Conservation (phyloP, 1,139 yeast species). For the Candida smagusa region DNA sequence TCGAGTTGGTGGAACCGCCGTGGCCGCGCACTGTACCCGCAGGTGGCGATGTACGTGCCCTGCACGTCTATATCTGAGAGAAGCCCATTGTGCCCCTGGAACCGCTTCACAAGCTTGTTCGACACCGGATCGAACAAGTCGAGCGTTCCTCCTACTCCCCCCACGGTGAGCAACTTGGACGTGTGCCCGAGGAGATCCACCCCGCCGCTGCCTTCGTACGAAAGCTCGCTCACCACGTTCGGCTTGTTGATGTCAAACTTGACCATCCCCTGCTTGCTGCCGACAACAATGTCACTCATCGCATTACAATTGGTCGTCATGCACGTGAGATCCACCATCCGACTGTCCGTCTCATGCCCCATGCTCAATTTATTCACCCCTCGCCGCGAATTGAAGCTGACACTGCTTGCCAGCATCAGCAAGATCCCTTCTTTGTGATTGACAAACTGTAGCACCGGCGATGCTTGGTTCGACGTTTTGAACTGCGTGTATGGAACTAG, state of each 20-base stretch:
- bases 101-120: slow-evolving; percentile 51
- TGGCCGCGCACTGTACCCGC: slow-evolving; percentile 69
- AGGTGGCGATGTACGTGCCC: slow-evolving; percentile 75
- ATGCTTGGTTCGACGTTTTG: slow-evolving; percentile 35
- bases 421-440: slow-evolving; percentile 58
- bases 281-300: slow-evolving; percentile 37
- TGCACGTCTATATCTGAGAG: slow-evolving; percentile 75
- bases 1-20: slow-evolving; percentile 17
- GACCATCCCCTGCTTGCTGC: slow-evolving; percentile 37
- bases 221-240: slow-evolving; percentile 16
- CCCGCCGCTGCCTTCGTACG: slow-evolving; percentile 37
- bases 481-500: slow-evolving; percentile 51
- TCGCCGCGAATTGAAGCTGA: slow-evolving; percentile 55
- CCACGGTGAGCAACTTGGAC: slow-evolving; percentile 54
- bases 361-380: slow-evolving; percentile 49
- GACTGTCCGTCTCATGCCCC: slow-evolving; percentile 16
- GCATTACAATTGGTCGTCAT: slow-evolving; percentile 37
- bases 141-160: slow-evolving; percentile 63
- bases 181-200: slow-evolving; percentile 30
- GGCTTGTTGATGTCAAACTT: slow-evolving; percentile 65
- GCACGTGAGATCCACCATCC: slow-evolving; percentile 17
- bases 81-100: slow-evolving; percentile 72
- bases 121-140: slow-evolving; percentile 76
- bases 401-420: slow-evolving; percentile 49
- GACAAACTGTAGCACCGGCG: slow-evolving; percentile 48